Conservation (phyloP, 2,329 filamentous ascomycete species). For the Akanthomyces lecanii region DNA sequence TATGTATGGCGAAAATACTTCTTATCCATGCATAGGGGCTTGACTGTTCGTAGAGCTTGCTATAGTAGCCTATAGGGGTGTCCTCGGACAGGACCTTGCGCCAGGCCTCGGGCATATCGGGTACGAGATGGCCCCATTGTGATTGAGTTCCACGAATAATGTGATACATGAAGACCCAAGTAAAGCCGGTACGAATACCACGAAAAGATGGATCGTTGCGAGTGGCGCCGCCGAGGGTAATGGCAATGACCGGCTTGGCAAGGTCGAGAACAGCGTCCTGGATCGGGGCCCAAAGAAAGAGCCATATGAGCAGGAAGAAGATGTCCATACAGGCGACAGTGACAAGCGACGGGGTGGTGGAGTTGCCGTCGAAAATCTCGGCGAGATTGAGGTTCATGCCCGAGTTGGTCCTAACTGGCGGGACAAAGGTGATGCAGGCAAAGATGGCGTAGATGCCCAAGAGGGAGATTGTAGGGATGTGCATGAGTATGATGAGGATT, state of each 20-base stretch:
- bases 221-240: conserved; percentile 76
- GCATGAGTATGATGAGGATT: conserved; percentile 92
- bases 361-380: conserved; percentile 85
- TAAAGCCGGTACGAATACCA: conserved; percentile 66
- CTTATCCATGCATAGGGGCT: conserved; percentile 62
- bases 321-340: conserved; percentile 82
- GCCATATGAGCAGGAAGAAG: conserved; percentile 78
- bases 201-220: conserved; percentile 64
- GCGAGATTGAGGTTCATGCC: conserved; percentile 78
- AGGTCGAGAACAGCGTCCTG: conserved; percentile 87
- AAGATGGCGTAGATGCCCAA: conserved; percentile 90
- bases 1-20: conserved; percentile 68
- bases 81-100: conserved; percentile 22
- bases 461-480: conserved; percentile 81
- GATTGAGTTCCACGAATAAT: conserved; percentile 46
- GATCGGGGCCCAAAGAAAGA: conserved; percentile 80
- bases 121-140: conserved; percentile 44
- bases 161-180: conserved; percentile 59
- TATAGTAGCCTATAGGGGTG: conserved; percentile 37
- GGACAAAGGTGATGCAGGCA: conserved; percentile 87
- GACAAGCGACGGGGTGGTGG: conserved; percentile 79
- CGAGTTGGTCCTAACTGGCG: conserved; percentile 72
- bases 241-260: conserved; percentile 87
- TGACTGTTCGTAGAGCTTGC: conserved; percentile 53
- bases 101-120: conserved; percentile 45